Conservation (phyloP, 2,329 filamentous ascomycete genomes). For the Colletotrichum tofieldiae region DNA sequence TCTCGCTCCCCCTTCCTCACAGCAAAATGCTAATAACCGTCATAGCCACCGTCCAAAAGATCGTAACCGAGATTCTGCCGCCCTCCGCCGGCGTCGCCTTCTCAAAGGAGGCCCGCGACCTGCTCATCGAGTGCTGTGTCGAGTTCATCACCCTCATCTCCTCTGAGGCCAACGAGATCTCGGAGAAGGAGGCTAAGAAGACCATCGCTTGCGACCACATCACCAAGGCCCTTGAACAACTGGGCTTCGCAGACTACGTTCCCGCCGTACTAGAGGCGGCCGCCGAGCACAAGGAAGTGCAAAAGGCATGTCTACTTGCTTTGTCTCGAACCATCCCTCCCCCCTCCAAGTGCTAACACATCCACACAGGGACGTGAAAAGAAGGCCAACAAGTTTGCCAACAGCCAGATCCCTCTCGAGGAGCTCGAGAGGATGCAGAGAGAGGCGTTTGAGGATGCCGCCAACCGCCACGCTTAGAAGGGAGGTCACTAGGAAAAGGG, state of each 20-base stretch:
- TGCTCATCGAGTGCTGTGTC: conserved; percentile 98
- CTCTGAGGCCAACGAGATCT: conserved; percentile 99
- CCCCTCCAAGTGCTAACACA: conserved; percentile 30
- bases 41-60: conserved; percentile 81
- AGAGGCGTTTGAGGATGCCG: conserved; percentile 81
- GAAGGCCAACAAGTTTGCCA: conserved; percentile 97
- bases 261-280: conserved; percentile 89
- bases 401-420: conserved; percentile 92
- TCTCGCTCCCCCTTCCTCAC: not conserved
- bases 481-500: not conserved
- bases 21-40: not conserved
- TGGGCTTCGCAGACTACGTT: conserved; percentile 95
- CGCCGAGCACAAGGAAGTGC: conserved; percentile 90
- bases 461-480: conserved; percentile 42
- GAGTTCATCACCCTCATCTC: conserved; percentile 99
- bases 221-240: conserved; percentile 91
- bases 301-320: conserved; percentile 77
- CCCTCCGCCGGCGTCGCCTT: conserved; percentile 84
- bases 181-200: conserved; percentile 98
- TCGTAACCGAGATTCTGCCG: conserved; percentile 93
- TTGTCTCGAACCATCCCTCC: not conserved
- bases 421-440: conserved; percentile 91
- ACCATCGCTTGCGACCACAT: conserved; percentile 99
- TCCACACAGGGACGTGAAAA: conserved; percentile 85
- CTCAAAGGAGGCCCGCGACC: conserved; percentile 93